phyloP scores from a whole-genome alignment of 23 red algal species.

The Cyanidium caldarium region DNA sequence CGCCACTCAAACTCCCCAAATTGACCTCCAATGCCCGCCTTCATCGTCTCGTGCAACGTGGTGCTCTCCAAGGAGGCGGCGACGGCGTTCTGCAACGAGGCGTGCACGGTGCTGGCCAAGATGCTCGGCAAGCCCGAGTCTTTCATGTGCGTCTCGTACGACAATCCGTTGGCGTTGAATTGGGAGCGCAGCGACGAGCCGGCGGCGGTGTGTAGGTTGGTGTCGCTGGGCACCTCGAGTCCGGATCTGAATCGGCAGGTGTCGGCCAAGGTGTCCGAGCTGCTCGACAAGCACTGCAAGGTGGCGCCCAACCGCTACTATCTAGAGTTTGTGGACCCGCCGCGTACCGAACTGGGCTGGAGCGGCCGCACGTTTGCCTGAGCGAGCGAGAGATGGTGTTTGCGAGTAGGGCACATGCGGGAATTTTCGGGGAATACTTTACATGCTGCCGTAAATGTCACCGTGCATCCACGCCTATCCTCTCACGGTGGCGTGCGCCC shows the following conservation, averaged over 20 bases:
- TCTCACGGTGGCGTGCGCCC: constrained; percentile 30
- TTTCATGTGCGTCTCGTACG: neutral
- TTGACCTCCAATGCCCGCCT: neutral
- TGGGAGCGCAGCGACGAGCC: constrained; percentile 6
- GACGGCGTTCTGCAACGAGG: neutral
- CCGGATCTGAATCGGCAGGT: neutral
- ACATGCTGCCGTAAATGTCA: too few relatives aligned
- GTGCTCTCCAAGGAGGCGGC: neutral
- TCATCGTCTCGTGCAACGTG: neutral
- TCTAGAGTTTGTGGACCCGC: constrained; percentile 3
- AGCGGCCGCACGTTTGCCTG: neutral
- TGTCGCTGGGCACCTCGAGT: neutral
- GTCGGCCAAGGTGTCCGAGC: neutral
- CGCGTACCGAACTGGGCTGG: neutral
- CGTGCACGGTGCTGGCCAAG: neutral
- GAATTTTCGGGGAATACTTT: neutral
- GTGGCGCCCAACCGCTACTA: constrained; percentile 1
- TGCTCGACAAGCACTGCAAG: neutral
- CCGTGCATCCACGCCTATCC: neutral
- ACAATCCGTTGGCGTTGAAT: neutral
- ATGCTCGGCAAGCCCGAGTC: constrained; percentile 2
- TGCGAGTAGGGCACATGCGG: neutral
- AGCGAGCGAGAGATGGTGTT: neutral
- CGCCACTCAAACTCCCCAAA: too few relatives aligned
- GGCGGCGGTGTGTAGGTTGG: neutral